A percentile compares a stretch with the other conserved stretches of the same genome.
phyloP scores from a whole-genome alignment of 805 yeast genomes.

The Zygosaccharomyces pseudorouxii region DNA sequence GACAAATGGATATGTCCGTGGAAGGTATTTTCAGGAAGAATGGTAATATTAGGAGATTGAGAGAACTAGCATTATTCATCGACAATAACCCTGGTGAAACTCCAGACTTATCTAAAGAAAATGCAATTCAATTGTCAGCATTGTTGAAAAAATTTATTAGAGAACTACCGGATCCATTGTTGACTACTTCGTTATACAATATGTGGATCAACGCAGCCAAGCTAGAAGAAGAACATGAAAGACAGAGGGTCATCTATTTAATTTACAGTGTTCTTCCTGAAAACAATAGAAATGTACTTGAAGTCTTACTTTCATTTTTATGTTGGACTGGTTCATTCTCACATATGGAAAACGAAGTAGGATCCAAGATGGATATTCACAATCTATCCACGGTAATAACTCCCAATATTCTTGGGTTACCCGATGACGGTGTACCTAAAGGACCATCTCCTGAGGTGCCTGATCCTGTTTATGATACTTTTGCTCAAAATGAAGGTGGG shows the following conservation, averaged over 20 bases:
- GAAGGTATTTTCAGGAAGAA: slow-evolving; percentile 96
- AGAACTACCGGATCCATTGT: slow-evolving; percentile 86
- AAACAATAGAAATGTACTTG: slow-evolving; percentile 76
- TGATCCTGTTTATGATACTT: slow-evolving; percentile 36
- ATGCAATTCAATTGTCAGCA: slow-evolving; percentile 90
- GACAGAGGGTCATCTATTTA: slow-evolving; percentile 49
- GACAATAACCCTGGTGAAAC: slow-evolving; percentile 67
- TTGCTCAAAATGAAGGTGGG: slow-evolving; percentile 51
- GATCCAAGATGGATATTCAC: slow-evolving; percentile 94
- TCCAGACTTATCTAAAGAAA: slow-evolving; percentile 69
- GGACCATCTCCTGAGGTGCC: slow-evolving; percentile 29
- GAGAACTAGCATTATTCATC: slow-evolving; percentile 66
- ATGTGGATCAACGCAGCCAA: slow-evolving; percentile 73
- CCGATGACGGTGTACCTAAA: slow-evolving; percentile 21
- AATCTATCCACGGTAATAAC: slow-evolving; percentile 93
- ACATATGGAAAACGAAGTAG: slow-evolving; percentile 81
- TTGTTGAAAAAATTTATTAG: slow-evolving; percentile 84
- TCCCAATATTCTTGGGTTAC: slow-evolving; percentile 73
- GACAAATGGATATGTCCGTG: slow-evolving; percentile 88
- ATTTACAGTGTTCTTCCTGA: slow-evolving; percentile 77
- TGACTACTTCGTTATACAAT: slow-evolving; percentile 70
- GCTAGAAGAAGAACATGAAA: slow-evolving; percentile 43
- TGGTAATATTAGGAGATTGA: slow-evolving; percentile 83
- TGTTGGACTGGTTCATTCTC: slow-evolving; percentile 96
- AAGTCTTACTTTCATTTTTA: slow-evolving; percentile 78